Evolutionary conservation across 192 early-diverging fungal genomes (phyloP).

Genomic region (Oehlia diaphana): DNA sequence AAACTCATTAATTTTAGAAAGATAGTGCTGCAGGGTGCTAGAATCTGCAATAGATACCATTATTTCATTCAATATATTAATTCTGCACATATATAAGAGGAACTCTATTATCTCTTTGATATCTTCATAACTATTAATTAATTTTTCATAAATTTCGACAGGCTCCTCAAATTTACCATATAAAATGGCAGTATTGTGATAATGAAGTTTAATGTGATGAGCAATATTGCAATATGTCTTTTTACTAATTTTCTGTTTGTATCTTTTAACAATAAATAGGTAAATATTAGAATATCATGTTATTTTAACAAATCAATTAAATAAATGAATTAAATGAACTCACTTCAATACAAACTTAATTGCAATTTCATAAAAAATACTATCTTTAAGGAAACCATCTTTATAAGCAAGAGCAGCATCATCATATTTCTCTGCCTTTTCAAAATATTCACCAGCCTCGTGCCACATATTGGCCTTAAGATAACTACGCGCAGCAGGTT

Average conservation of each 20-base stretch:
- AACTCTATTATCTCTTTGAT: not conserved
- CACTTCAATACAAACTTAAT: constrained; percentile 12
- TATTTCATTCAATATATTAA: not conserved
- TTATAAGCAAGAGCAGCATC: constrained; percentile 17
- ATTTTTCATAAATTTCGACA: not conserved
- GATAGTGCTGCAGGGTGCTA: not conserved
- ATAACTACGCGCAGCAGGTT: constrained; percentile 10
- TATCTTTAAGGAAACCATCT: not conserved
- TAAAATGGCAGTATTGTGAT: not conserved
- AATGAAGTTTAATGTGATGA: not conserved
- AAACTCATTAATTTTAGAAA: not conserved
- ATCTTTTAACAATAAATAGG: not conserved
- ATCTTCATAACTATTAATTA: not conserved
- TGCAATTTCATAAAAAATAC: not conserved
- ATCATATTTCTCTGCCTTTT: constrained; percentile 25
- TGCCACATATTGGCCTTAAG: not conserved
- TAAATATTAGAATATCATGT: no score
- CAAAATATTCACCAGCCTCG: not conserved
- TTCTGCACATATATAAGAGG: constrained; percentile 6
- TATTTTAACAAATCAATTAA: not conserved
- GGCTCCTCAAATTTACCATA: constrained; percentile 4
- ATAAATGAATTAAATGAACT: not conserved
- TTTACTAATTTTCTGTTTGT: constrained; percentile 8
- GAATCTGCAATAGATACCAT: not conserved
- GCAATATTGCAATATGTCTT: not conserved